Evolutionary conservation across 768 basidiomycete genomes (phyloP).

Genomic region (Candolleomyces eurysporus): DNA sequence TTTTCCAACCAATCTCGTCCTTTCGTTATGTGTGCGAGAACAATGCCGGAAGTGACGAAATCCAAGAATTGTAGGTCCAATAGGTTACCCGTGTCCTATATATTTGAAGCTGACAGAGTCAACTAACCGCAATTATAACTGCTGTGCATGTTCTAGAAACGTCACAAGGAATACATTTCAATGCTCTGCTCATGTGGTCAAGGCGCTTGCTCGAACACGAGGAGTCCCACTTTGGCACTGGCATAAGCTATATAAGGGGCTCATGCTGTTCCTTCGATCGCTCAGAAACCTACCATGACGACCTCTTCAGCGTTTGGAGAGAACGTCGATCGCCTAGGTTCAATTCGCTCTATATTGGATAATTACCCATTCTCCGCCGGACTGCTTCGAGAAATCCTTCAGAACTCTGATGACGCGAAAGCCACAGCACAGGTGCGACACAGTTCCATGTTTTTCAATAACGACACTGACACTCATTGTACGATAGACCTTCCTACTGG

Average conservation of each 20-base stretch:
- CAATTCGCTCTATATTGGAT: constrained; percentile 29
- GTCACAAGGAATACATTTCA: too few relatives aligned
- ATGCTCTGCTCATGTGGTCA: too few relatives aligned
- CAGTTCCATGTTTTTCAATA: not conserved
- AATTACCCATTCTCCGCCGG: constrained; percentile 37
- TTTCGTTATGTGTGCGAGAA: too few relatives aligned
- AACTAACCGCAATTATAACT: too few relatives aligned
- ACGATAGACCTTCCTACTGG: constrained; percentile 29
- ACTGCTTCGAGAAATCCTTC: constrained; percentile 37
- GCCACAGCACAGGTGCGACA: constrained; percentile 30
- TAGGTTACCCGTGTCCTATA: too few relatives aligned
- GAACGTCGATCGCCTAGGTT: constrained; percentile 17
- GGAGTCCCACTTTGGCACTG: not conserved
- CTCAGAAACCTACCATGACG: not conserved
- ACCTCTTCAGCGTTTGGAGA: constrained; percentile 11
- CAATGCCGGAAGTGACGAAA: too few relatives aligned
- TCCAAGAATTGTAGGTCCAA: too few relatives aligned
- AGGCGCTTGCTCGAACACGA: too few relatives aligned
- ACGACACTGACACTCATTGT: not conserved
- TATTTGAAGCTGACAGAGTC: too few relatives aligned
- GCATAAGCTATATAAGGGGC: not conserved
- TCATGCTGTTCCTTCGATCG: not conserved
- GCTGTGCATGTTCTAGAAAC: too few relatives aligned
- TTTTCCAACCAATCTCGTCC: too few relatives aligned
- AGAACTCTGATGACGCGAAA: constrained; percentile 41